Conservation (phyloP, 1,284 basidiomycete species). For the Ceratobasidium sp. region DNA sequence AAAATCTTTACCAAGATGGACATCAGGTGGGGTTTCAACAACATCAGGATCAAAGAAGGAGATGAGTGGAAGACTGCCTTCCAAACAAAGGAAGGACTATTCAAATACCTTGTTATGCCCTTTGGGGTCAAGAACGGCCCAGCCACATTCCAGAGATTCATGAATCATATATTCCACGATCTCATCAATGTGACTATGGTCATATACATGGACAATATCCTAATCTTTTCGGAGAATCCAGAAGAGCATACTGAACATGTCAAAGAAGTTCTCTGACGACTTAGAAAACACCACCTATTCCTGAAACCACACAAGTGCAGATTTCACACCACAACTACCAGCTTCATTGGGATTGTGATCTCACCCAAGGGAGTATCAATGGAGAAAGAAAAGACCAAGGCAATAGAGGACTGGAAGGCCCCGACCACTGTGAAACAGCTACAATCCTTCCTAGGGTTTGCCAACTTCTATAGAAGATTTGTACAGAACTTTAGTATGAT, state of each 20-base stretch:
- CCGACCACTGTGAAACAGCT: slow-evolving; percentile 56
- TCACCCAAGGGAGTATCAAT: slow-evolving; percentile 56
- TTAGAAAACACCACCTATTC: slow-evolving; percentile 50
- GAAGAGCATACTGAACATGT: slow-evolving; percentile 54
- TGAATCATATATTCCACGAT: too few relatives aligned
- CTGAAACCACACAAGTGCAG: slow-evolving; percentile 24
- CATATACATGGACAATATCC: slow-evolving; percentile 44
- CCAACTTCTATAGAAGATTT: slow-evolving; percentile 56
- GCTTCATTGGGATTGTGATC: slow-evolving; percentile 59
- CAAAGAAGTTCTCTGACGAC: slow-evolving; percentile 56
- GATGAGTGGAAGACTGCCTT: too few relatives aligned
- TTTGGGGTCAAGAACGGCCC: too few relatives aligned
- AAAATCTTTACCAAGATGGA: too few relatives aligned
- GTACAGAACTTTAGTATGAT: slow-evolving; percentile 52
- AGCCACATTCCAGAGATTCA: too few relatives aligned
- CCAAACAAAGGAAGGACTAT: too few relatives aligned
- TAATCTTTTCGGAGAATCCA: slow-evolving; percentile 7
- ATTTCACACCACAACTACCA: slow-evolving; percentile 49
- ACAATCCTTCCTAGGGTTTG: slow-evolving; percentile 55
- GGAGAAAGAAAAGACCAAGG: slow-evolving; percentile 59
- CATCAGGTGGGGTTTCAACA: too few relatives aligned
- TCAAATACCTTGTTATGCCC: too few relatives aligned
- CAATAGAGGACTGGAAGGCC: slow-evolving; percentile 58
- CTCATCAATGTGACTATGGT: slow-evolving; percentile 12
- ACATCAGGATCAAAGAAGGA: too few relatives aligned